phyloP scores from a whole-genome alignment of 139 green algal genomes.

The Eudorina sp. region DNA sequence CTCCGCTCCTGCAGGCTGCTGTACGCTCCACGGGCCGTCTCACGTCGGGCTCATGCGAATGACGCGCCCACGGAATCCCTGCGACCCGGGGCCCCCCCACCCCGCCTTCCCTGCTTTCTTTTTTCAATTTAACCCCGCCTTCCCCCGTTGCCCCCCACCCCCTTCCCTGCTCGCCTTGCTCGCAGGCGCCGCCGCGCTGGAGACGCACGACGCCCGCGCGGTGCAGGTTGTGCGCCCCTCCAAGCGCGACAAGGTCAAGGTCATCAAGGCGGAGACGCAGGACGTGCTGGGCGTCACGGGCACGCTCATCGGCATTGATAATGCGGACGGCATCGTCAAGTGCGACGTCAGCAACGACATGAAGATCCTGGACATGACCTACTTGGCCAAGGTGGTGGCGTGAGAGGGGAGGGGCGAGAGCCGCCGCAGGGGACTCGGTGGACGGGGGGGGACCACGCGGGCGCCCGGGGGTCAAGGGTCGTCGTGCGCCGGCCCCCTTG shows the following conservation, averaged over 20 bases:
- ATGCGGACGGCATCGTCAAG: slow-evolving; percentile 66
- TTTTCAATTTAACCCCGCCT: too few relatives aligned
- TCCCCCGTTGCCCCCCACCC: too few relatives aligned
- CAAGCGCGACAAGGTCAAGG: slow-evolving; percentile 53
- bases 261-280: slow-evolving; percentile 38
- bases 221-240: slow-evolving; percentile 12
- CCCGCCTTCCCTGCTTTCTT: too few relatives aligned
- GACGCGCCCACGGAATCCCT: too few relatives aligned
- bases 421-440: too few relatives aligned
- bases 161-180: background rate
- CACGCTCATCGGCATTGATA: slow-evolving; percentile 63
- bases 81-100: too few relatives aligned
- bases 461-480: too few relatives aligned
- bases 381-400: slow-evolving; percentile 42
- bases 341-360: slow-evolving; percentile 57
- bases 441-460: too few relatives aligned
- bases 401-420: slow-evolving; percentile 3
- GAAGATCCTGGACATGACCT: slow-evolving; percentile 58
- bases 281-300: slow-evolving; percentile 58
- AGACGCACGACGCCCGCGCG: slow-evolving; percentile 35
- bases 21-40: too few relatives aligned
- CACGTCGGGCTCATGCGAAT: too few relatives aligned
- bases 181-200: slow-evolving; percentile 5
- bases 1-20: too few relatives aligned
- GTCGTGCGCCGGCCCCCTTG: too few relatives aligned